Evolutionary conservation across 2,329 filamentous ascomycete species (phyloP).

Genomic region (Zelopaecilomyces penicillatus): DNA sequence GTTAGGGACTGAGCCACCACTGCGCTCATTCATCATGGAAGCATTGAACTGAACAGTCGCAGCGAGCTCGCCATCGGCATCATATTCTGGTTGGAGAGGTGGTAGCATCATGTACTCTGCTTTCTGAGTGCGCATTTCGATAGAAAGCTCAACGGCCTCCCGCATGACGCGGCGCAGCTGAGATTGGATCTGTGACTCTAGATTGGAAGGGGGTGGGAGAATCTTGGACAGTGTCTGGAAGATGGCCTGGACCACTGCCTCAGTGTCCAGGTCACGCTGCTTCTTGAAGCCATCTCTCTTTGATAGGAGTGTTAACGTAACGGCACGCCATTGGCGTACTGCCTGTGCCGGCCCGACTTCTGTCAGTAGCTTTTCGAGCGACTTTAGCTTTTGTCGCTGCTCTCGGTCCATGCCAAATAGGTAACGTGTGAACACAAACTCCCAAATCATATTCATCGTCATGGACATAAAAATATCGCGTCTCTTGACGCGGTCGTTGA

Average conservation of each 20-base stretch:
- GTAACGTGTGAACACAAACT: constrained; percentile 96
- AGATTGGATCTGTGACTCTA: constrained; percentile 71
- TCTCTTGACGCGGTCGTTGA: constrained; percentile 78
- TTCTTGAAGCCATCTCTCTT: constrained; percentile 70
- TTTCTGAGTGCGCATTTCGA: constrained; percentile 95
- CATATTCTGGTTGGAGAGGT: constrained; percentile 88
- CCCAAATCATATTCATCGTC: constrained; percentile 99
- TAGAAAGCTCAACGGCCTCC: constrained; percentile 79
- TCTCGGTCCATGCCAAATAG: constrained; percentile 98
- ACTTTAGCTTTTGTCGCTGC: constrained; percentile 94
- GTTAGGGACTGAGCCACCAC: constrained; percentile 56
- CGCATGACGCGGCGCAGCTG: constrained; percentile 82
- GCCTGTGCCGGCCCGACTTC: constrained; percentile 82
- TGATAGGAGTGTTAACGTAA: constrained; percentile 82
- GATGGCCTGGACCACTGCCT: constrained; percentile 83
- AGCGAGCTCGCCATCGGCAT: constrained; percentile 80
- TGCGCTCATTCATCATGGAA: constrained; percentile 88
- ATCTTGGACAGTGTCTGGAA: constrained; percentile 76
- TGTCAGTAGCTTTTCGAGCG: constrained; percentile 80
- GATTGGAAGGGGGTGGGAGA: constrained; percentile 74
- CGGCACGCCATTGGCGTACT: constrained; percentile 96
- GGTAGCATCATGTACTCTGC: constrained; percentile 99
- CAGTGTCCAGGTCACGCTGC: constrained; percentile 82
- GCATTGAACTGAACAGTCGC: constrained; percentile 89
- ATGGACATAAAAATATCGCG: constrained; percentile 98